Percentiles rank a stretch among this genome's conserved stretches.
Evolutionary conservation across 768 basidiomycete species (phyloP).

Genomic region (Russula abietina): DNA sequence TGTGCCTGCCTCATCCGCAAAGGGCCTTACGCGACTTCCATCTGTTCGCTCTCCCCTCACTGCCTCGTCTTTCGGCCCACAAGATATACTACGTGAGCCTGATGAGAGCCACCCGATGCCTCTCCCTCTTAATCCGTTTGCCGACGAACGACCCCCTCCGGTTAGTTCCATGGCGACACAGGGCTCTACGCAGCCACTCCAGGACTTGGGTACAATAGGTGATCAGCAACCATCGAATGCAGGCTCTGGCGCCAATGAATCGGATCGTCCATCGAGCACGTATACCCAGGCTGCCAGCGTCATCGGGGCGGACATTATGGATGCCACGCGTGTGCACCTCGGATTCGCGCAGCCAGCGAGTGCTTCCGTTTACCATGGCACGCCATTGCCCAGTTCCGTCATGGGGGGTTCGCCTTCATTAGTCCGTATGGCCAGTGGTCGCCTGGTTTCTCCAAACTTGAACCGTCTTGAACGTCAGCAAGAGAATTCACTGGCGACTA

Average conservation of each 20-base stretch:
- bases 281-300: conserved; percentile 46
- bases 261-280: conserved; percentile 54
- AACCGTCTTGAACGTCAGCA: conserved; percentile 59
- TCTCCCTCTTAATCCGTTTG: conserved; percentile 49
- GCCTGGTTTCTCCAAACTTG: conserved; percentile 49
- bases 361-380: conserved; percentile 25
- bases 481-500: conserved; percentile 52
- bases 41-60: conserved; percentile 61
- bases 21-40: conserved; percentile 42
- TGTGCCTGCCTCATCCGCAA: conserved; percentile 36
- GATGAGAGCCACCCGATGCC: conserved; percentile 32
- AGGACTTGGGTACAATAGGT: conserved; percentile 19
- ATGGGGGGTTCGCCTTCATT: conserved; percentile 38
- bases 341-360: conserved; percentile 37
- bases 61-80: conserved; percentile 62
- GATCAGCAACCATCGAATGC: conserved; percentile 17
- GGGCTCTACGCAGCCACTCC: conserved; percentile 28
- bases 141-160: conserved; percentile 46
- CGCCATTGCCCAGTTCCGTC: conserved; percentile 20
- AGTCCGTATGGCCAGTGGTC: conserved; percentile 57
- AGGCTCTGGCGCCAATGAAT: conserved; percentile 29
- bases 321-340: conserved; percentile 63
- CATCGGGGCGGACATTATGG: conserved; percentile 48
- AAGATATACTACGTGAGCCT: conserved; percentile 51
- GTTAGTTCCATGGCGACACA: conserved; percentile 27